Conservation (phyloP, 1,139 yeast species). For the Candida mesenterica region DNA sequence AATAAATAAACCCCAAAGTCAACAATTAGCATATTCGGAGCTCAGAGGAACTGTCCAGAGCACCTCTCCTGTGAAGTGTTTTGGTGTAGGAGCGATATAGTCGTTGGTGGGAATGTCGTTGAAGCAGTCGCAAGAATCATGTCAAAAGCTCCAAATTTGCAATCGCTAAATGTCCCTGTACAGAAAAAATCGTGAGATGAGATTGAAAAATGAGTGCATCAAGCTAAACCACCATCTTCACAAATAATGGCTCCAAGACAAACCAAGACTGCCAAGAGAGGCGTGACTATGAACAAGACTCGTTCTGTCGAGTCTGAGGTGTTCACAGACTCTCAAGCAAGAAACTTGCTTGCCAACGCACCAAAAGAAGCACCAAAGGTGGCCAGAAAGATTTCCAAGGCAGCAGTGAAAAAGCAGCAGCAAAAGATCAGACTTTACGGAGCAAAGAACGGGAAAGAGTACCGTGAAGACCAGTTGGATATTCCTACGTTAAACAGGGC, state of each 20-base stretch:
- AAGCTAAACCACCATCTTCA: no score
- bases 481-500: slow-evolving; percentile 81
- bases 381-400: slow-evolving; percentile 48
- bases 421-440: slow-evolving; percentile 67
- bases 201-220: background rate
- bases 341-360: slow-evolving; percentile 58
- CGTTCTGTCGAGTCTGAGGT: slow-evolving; percentile 68
- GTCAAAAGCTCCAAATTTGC: no score
- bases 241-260: slow-evolving; percentile 53
- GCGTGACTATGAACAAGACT: slow-evolving; percentile 48
- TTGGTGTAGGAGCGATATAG: no score
- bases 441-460: slow-evolving; percentile 61
- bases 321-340: slow-evolving; percentile 58
- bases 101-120: no score
- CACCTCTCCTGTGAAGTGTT: no score
- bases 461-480: slow-evolving; percentile 73
- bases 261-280: slow-evolving; percentile 58
- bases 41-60: no score
- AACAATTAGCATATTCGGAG: no score
- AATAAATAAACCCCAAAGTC: no score
- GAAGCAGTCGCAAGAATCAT: no score
- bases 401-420: slow-evolving; percentile 62
- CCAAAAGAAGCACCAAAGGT: slow-evolving; percentile 69
- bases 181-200: slow-evolving; percentile 1
- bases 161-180: no score